These are phyloP conservation scores for Daedalea quercina DNA, from an alignment of 768 basidiomycete species.

Conservation along the genomic window DNA sequence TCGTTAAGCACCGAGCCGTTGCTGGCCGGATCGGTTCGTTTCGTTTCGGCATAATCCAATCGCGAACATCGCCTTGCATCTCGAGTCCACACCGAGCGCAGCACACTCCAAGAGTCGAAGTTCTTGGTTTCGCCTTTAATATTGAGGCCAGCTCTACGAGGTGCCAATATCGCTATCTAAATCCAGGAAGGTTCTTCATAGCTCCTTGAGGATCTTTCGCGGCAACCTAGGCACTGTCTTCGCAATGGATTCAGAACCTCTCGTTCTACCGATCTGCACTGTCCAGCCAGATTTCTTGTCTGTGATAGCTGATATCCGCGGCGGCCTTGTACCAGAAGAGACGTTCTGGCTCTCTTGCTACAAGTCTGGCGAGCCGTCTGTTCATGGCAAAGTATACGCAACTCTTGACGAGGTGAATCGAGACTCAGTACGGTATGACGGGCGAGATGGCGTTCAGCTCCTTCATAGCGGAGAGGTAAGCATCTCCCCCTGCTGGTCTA, in stretches of 20 bases:
- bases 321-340: conserved; percentile 50
- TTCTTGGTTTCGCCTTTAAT: too few species aligned
- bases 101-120: too few species aligned
- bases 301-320: conserved; percentile 57
- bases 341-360: conserved; percentile 76
- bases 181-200: too few species aligned
- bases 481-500: neutral
- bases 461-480: conserved; percentile 31
- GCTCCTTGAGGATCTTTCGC: too few species aligned
- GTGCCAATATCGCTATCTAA: too few species aligned
- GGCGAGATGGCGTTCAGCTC: conserved; percentile 43
- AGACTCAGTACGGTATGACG: conserved; percentile 37
- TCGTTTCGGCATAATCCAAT: too few species aligned
- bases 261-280: conserved; percentile 42
- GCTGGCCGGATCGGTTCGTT: too few species aligned
- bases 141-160: too few species aligned
- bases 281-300: conserved; percentile 54
- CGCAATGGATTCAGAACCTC: neutral
- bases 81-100: too few species aligned
- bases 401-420: conserved; percentile 47
- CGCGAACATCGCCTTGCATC: too few species aligned
- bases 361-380: conserved; percentile 39
- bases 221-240: too few species aligned
- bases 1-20: too few species aligned
- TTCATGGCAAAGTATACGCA: conserved; percentile 59